Percentiles rank a stretch among this genome's conserved stretches.
These are phyloP conservation scores for Candida tetrigidarum DNA, from an alignment of 1,139 yeast genomes.

Conservation along the genomic window DNA sequence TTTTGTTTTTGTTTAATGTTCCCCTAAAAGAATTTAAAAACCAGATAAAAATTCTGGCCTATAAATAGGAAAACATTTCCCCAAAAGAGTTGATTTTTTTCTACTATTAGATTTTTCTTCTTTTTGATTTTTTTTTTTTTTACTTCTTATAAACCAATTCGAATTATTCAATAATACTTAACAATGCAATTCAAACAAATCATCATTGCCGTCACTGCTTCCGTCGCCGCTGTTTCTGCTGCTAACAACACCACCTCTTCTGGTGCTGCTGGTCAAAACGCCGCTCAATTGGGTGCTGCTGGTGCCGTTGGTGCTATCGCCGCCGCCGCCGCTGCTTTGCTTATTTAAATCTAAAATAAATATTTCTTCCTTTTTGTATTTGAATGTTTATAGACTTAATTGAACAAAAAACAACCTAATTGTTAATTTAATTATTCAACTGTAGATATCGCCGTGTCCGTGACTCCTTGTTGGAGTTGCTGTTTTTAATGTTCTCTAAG, in stretches of 20 bases:
- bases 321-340: slow-evolving; percentile 52
- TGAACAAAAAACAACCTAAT: not conserved
- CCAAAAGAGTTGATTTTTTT: not conserved
- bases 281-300: slow-evolving; percentile 34
- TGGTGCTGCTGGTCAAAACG: slow-evolving; percentile 27
- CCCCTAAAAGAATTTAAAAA: not conserved
- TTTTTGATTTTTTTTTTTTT: not conserved
- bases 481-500: not conserved
- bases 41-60: not conserved
- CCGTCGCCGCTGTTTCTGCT: slow-evolving; percentile 44
- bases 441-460: too few species aligned
- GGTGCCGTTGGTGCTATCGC: slow-evolving; percentile 41
- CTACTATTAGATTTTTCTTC: not conserved
- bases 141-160: slow-evolving; percentile 1
- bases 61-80: slow-evolving; percentile 8
- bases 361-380: not conserved
- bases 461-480: too few species aligned
- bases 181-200: slow-evolving; percentile 52
- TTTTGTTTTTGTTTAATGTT: not conserved
- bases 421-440: too few species aligned
- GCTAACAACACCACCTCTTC: slow-evolving; percentile 23
- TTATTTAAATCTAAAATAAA: slow-evolving; percentile 33
- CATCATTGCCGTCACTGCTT: slow-evolving; percentile 50
- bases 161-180: not conserved
- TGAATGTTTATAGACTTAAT: not conserved